These are phyloP conservation scores for Solanum infundibuliforme DNA, from an alignment of 257 asterid genomes.

Conservation along the genomic window DNA sequence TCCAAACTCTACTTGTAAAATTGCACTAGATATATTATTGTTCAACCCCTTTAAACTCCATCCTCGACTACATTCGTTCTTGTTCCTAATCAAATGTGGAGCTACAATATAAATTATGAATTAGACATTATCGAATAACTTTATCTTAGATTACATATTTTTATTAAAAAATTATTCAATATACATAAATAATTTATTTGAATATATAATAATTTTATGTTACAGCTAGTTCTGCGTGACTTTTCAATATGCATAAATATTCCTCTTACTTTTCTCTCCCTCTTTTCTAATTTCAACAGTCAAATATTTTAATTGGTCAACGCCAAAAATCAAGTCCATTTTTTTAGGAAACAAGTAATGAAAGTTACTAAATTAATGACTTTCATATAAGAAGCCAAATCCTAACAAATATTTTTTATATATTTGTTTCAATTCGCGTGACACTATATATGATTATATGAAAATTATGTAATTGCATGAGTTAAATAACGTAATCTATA, in stretches of 20 bases:
- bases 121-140: background rate
- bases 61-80: background rate
- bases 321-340: background rate
- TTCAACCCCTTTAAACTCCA: fast-evolving
- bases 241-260: background rate
- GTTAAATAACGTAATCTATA: too few relatives aligned
- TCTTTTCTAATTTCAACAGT: background rate
- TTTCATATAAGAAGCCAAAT: background rate
- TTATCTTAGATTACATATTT: background rate
- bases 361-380: background rate
- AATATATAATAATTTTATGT: background rate
- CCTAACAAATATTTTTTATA: background rate
- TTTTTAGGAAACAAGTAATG: background rate
- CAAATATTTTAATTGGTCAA: background rate
- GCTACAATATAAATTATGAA: background rate
- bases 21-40: too few relatives aligned
- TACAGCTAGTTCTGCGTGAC: background rate
- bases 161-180: background rate
- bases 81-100: background rate
- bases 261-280: background rate
- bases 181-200: background rate
- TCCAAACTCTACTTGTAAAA: background rate
- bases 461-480: too few relatives aligned
- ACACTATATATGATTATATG: too few relatives aligned
- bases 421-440: background rate